Percentiles rank a stretch among this genome's conserved stretches.
phyloP scores from a whole-genome alignment of 352 stramenopile genomes.

The Phytophthora fragariae region DNA sequence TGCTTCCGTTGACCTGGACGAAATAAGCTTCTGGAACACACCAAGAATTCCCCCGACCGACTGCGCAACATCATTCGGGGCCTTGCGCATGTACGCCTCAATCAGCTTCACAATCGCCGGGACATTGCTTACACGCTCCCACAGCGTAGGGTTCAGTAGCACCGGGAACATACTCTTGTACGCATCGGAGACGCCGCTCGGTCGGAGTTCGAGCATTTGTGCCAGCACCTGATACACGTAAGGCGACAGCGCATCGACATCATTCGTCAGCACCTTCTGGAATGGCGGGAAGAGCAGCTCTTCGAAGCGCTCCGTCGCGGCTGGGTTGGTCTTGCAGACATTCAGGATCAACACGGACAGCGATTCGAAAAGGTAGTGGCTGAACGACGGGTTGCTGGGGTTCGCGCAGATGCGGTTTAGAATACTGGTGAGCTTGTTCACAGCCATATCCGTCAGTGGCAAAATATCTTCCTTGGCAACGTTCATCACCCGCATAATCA shows the following conservation, averaged over 20 bases:
- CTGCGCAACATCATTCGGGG: constrained; percentile 87
- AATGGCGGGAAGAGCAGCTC: constrained; percentile 97
- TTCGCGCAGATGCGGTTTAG: constrained; percentile 97
- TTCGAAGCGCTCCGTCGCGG: constrained; percentile 92
- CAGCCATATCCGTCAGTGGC: constrained; percentile 93
- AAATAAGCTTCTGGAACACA: constrained; percentile 99
- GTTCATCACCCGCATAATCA: constrained; percentile 96
- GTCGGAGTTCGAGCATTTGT: constrained; percentile 96
- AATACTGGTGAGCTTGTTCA: constrained; percentile 94
- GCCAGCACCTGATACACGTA: constrained; percentile 99
- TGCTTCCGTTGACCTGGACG: constrained; percentile 92
- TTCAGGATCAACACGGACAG: constrained; percentile 96
- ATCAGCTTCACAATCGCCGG: constrained; percentile 97
- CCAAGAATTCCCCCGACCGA: constrained; percentile 92
- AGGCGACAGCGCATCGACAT: constrained; percentile 94
- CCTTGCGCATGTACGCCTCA: constrained; percentile 97
- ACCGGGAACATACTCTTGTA: constrained; percentile 97
- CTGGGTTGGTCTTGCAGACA: constrained; percentile 89
- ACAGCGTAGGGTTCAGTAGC: constrained; percentile 94
- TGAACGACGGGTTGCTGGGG: constrained; percentile 98
- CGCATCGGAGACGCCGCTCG: constrained; percentile 86
- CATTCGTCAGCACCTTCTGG: constrained; percentile 96
- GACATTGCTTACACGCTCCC: constrained; percentile 97
- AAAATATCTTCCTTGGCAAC: constrained; percentile 94
- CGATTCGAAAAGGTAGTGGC: constrained; percentile 99